Conservation (phyloP, 345 rosid species). For the Syzygium grande region DNA sequence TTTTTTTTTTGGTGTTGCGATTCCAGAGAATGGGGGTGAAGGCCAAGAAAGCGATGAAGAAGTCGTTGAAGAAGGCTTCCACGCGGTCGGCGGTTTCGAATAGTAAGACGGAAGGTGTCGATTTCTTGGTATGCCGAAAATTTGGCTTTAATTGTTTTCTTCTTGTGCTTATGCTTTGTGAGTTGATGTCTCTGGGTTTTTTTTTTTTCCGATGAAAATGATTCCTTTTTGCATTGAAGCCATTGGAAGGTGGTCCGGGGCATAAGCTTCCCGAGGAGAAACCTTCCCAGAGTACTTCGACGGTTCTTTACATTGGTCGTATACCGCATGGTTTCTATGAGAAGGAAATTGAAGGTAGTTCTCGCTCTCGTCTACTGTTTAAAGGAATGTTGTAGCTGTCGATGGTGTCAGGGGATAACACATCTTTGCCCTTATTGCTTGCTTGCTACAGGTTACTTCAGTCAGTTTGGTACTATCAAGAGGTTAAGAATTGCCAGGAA, state of each 20-base stretch:
- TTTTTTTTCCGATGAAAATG: neutral
- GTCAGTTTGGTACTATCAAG: conserved; percentile 79
- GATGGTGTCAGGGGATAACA: neutral
- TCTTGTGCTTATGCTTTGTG: neutral
- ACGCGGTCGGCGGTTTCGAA: conserved; percentile 10
- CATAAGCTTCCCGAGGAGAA: conserved; percentile 36
- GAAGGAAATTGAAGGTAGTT: conserved; percentile 72
- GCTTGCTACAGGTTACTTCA: conserved; percentile 47
- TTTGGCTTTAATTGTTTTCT: neutral
- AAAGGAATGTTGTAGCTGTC: neutral
- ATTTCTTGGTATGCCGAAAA: conserved; percentile 57
- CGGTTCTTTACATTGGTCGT: conserved; percentile 77
- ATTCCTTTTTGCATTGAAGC: conserved; percentile 24
- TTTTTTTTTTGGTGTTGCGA: neutral
- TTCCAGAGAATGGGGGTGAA: conserved; percentile 50
- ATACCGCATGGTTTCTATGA: conserved; percentile 95
- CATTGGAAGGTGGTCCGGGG: conserved; percentile 72
- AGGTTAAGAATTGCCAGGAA: conserved; percentile 77
- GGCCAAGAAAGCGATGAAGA: conserved; percentile 62
- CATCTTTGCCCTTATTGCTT: neutral
- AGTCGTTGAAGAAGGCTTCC: conserved; percentile 45
- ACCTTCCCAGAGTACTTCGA: conserved; percentile 26
- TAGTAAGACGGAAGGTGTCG: conserved; percentile 29
- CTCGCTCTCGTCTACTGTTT: too few species aligned
- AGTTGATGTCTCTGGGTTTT: neutral